Base-by-base conservation (phyloP, 352 stramenopile genomes). In the Phytophthora parvispora region DNA sequence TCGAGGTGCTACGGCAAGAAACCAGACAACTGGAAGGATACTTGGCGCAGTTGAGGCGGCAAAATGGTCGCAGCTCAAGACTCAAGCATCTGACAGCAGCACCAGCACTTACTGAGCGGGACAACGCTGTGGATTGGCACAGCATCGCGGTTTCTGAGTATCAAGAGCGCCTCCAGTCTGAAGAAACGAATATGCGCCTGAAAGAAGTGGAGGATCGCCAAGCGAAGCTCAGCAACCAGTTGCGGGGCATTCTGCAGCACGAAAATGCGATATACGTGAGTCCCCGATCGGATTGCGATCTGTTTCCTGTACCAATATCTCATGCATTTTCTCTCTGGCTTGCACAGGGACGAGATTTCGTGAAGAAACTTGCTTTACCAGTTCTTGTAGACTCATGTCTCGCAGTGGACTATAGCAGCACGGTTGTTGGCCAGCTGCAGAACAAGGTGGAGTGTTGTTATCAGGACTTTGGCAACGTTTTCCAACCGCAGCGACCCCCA, bases 141-240 rank as follows among this genome's bases (percentile, higher is more conserved):
- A 18, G 55, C n/a, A 4, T 54, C 6, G 64, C 62, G 9, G 31
- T 52, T 31, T n/a, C 24, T 20, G 38, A 65, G 40, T 70, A 61
- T 12, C 58, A 47, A 31, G 32, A 69, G n/a, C 69, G 64, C 0
- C 53, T 62, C 22, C 42, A 38, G 4, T 47, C 64, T 1, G 58
- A 77, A 29, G 48, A 64, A 6, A 70, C 54, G 6, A 77, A 77
- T 43, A 28, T 36, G 16, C 56, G 56, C 16, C 36, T 77, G 6
- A 70, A 70, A 18, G 48, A 55, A 16, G 49, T 67, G n/a, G 22
- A 58, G 28, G 9, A 36, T 3, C 51, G 61, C n/a, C 64, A 74
- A 36, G 13, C 27, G 9, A 70, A 69, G 31, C 20, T 65, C 18
- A 40, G n/a, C 34, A 49, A 64, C 0, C 4, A 28, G 2, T 16